These are phyloP conservation scores for Pythium dissimile DNA, from an alignment of 352 stramenopile species.

Conservation along the genomic window DNA sequence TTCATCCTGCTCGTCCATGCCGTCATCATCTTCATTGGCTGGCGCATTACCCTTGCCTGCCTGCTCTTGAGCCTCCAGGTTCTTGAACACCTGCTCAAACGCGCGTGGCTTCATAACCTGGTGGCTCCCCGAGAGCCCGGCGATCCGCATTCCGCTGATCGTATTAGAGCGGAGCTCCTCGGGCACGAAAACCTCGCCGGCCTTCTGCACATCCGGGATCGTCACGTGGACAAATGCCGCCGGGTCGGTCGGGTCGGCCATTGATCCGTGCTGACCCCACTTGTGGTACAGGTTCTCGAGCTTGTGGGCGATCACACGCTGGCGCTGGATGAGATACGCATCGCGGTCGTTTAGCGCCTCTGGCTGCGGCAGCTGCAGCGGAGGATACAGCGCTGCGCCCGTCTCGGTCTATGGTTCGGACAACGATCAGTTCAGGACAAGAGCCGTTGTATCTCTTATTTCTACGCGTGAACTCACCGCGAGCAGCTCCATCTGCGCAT, in stretches of 20 bases:
- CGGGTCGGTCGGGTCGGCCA: slow-evolving; percentile 24
- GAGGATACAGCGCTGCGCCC: slow-evolving; percentile 49
- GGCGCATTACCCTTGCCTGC: slow-evolving; percentile 49
- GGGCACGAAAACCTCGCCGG: slow-evolving; percentile 57
- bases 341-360: slow-evolving; percentile 51
- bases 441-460: background rate
- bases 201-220: slow-evolving; percentile 48
- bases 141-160: slow-evolving; percentile 38
- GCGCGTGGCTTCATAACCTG: slow-evolving; percentile 63
- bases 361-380: slow-evolving; percentile 57
- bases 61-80: slow-evolving; percentile 62
- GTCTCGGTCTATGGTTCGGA: slow-evolving; percentile 33
- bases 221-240: slow-evolving; percentile 63
- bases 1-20: slow-evolving; percentile 63
- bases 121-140: slow-evolving; percentile 15
- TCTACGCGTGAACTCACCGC: slow-evolving; percentile 27
- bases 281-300: slow-evolving; percentile 66
- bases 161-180: slow-evolving; percentile 60
- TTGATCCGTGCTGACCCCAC: slow-evolving; percentile 41
- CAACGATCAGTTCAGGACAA: background rate
- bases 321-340: slow-evolving; percentile 65
- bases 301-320: slow-evolving; percentile 65
- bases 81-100: slow-evolving; percentile 72
- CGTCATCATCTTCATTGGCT: slow-evolving; percentile 45
- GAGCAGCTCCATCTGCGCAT: slow-evolving; percentile 68